phyloP scores from a whole-genome alignment of 139 green algal genomes.

The Chlorella sp. region DNA sequence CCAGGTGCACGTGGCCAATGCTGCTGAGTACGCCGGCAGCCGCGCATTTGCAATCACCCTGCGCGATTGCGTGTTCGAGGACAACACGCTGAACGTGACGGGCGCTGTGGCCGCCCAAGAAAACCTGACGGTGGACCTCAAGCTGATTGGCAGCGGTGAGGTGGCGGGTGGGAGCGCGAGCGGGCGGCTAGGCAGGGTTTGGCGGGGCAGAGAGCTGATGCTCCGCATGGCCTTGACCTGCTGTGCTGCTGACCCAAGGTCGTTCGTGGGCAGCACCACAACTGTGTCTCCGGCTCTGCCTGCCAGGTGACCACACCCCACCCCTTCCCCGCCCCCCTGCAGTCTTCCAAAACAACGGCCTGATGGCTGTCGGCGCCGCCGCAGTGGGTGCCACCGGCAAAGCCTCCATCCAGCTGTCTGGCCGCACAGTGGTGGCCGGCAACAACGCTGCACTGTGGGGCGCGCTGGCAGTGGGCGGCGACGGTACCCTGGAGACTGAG shows the following conservation, averaged over 20 bases:
- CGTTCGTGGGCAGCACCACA: too few species aligned
- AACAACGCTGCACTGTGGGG: constrained; percentile 1
- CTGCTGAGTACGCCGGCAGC: background rate
- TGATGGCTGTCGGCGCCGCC: background rate
- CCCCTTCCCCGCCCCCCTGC: background rate
- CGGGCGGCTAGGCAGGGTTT: too few species aligned
- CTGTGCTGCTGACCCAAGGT: too few species aligned
- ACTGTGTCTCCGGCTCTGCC: background rate
- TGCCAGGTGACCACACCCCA: background rate
- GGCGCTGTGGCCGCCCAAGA: background rate
- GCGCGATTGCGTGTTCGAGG: background rate
- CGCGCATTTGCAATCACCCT: background rate
- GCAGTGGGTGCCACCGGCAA: background rate
- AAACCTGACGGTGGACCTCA: background rate
- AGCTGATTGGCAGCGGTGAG: constrained; percentile 2
- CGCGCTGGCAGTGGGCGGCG: constrained; percentile 4
- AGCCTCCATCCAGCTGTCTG: background rate
- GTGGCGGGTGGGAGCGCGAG: background rate
- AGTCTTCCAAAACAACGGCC: background rate
- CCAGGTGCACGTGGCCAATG: background rate
- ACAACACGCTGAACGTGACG: background rate
- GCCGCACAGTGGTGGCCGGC: background rate
- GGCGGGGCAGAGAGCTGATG: too few species aligned
- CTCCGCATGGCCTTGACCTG: too few species aligned
- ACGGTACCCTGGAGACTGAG: background rate